Conservation (phyloP, 805 yeast genomes). For the Ogataea ganodermae region DNA sequence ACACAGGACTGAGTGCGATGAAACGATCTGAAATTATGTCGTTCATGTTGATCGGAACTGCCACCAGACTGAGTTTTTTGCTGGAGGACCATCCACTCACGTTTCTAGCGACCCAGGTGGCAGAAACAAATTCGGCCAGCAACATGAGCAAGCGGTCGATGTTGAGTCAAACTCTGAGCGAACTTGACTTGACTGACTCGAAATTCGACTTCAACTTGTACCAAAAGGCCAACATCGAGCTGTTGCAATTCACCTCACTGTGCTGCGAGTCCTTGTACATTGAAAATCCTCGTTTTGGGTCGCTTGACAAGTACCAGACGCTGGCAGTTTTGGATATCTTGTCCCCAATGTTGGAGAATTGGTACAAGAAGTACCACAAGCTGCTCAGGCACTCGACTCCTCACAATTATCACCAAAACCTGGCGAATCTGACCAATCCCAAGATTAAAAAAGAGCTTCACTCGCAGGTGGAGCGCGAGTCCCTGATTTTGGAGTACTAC, state of each 20-base stretch:
- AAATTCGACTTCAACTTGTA: slow-evolving; percentile 53
- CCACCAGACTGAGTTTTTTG: slow-evolving; percentile 81
- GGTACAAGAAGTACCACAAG: slow-evolving; percentile 67
- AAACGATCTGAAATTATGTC: slow-evolving; percentile 87
- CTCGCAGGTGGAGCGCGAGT: slow-evolving; percentile 59
- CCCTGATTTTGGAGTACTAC: slow-evolving; percentile 77
- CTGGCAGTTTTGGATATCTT: slow-evolving; percentile 70
- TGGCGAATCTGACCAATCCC: slow-evolving; percentile 28
- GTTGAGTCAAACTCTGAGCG: slow-evolving; percentile 71
- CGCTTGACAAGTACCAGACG: slow-evolving; percentile 60
- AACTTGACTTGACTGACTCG: slow-evolving; percentile 49
- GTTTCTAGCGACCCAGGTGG: slow-evolving; percentile 78
- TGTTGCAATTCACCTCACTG: slow-evolving; percentile 73
- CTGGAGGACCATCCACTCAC: slow-evolving; percentile 72
- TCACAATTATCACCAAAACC: slow-evolving; percentile 31
- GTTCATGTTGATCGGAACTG: slow-evolving; percentile 90
- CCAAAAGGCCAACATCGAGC: slow-evolving; percentile 79
- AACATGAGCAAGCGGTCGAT: slow-evolving; percentile 77
- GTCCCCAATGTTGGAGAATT: slow-evolving; percentile 73
- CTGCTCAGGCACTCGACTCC: slow-evolving; percentile 52
- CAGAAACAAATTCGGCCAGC: slow-evolving; percentile 82
- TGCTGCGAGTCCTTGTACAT: slow-evolving; percentile 85
- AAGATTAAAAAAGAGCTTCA: slow-evolving; percentile 42
- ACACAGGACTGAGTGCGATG: slow-evolving; percentile 82
- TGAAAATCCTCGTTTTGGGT: slow-evolving; percentile 54